These are phyloP conservation scores for Stachybotrys elegans DNA, from an alignment of 2,329 filamentous ascomycete species.

Conservation along the genomic window DNA sequence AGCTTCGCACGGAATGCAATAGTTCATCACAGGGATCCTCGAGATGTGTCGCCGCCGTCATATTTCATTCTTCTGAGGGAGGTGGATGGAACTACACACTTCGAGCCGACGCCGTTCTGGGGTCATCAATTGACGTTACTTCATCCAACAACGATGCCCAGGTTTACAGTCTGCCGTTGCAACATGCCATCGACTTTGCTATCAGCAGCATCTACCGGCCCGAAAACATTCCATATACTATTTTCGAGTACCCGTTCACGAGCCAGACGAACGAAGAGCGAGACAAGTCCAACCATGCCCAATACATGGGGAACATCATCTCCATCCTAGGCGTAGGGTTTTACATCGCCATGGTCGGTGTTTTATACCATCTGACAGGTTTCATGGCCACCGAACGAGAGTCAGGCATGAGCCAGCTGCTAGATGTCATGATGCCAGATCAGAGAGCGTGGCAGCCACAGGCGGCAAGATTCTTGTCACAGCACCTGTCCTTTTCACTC, in stretches of 20 bases:
- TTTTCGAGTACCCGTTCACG: constrained; percentile 71
- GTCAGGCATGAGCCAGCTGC: constrained; percentile 77
- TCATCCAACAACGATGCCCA: constrained; percentile 67
- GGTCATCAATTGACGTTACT: constrained; percentile 56
- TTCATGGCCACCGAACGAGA: constrained; percentile 83
- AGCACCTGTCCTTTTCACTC: constrained; percentile 74
- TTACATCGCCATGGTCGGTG: constrained; percentile 71
- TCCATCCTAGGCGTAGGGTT: constrained; percentile 75
- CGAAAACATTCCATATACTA: constrained; percentile 30
- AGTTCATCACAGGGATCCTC: too few relatives aligned
- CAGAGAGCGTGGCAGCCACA: constrained; percentile 70
- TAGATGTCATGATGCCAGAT: constrained; percentile 89
- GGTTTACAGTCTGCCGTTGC: constrained; percentile 73
- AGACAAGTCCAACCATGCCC: constrained; percentile 56
- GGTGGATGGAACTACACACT: constrained; percentile 83
- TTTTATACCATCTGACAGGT: constrained; percentile 83
- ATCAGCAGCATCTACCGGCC: constrained; percentile 55
- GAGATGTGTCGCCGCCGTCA: too few relatives aligned
- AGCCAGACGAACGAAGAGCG: constrained; percentile 63
- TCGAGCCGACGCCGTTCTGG: constrained; percentile 65
- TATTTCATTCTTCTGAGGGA: too few relatives aligned
- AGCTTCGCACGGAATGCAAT: too few relatives aligned
- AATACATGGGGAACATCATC: constrained; percentile 68
- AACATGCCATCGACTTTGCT: constrained; percentile 69
- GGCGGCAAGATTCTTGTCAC: constrained; percentile 69